Base-by-base conservation (phyloP, 2,329 filamentous ascomycete genomes). In the Colletotrichum agaves region DNA sequence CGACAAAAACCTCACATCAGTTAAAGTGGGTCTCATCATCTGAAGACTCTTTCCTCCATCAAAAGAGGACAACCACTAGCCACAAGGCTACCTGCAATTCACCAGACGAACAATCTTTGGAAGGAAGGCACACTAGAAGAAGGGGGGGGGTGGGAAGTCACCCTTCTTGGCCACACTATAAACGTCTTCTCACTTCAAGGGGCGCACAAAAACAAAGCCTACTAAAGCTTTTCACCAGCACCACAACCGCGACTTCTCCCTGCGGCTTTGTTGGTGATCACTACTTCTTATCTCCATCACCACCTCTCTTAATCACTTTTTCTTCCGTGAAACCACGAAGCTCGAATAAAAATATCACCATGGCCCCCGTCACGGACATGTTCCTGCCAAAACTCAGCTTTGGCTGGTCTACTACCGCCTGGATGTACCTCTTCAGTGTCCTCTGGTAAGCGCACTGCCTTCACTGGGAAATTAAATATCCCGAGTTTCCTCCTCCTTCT, bases 391-490 rank as follows among this genome's bases (percentile, higher is more conserved):
- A 68, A 21, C 39, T 70, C 50, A 44, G 66, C 43, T 66, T 61
- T 21, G 58, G 49, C 17, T 71, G 70, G 70, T 69, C 70, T 23
- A 27, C 70, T 19, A 69, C 21, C 39, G 37, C 58, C 23, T 71
- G 70, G 70, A 56, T 71, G 58, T 69, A 69, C 44, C 60, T 71
- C 13, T 71, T 71, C 50, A 62, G 71, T 50, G 27, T 44, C 44
- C 73, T 86, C 39, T 87, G 84, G 85, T 87, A 81, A 79, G 82
- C 74, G 46, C 43, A 19, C n/a, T 35, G 15, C 21, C 57, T 17
- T 33, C 50, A 19, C 5, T 53, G 33, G 33, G n/a, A n/a, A n/a
- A n/a, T n/a, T n/a, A n/a, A n/a, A n/a, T n/a, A n/a, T n/a, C n/a
- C n/a, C n/a, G n/a, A n/a, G n/a, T n/a, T 23, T 13, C 8, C 37